Evolutionary conservation across 192 early-diverging fungal species (phyloP), one percentile per base, ranked within the genome.

Genomic region (Backusella australiensis): DNA sequence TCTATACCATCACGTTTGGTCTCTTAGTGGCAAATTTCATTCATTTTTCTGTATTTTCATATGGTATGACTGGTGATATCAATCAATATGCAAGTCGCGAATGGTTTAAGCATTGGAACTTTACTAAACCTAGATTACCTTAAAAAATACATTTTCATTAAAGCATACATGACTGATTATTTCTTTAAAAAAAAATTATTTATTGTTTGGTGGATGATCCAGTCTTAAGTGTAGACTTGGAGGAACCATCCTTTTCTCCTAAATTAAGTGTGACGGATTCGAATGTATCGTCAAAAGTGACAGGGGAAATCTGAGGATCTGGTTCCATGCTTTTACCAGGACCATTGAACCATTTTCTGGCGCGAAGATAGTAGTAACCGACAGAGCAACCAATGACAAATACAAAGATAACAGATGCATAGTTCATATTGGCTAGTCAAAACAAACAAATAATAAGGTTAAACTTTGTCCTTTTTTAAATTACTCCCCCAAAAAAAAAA

Each of bases 51-150:
- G 90, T 92, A 67, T 87, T 95, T 53, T 90, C 93, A 7, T 97
- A 94, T 85, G 96, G 96, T 9, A 90, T 97, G 71, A 78, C 82
- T 36, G 93, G 91, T 14, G 89, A 94, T 11, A 89, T 89, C 11
- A 80, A 53, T n/a, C 84, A 87, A 67, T 86, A 88, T 67, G 75
- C 79, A 14, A 81, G 84, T 32, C 87, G 90, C 36, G 83, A 86
- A 75, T 97, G 96, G 96, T 73, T 92, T 6, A 86, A 80, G 9
- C 83, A 89, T 0, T 97, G 96, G 95, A 94, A 95, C 80, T 88
- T 97, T 23, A 63, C 56, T 26, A 3, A 23, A 23, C 9, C 7
- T 59, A 23, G 56, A 59, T 59, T 59, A 26, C 56, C 56, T 26
- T 59, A 29, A 44, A 44, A 44, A 44, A 15, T 53, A 21, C 21